Percentiles rank a stretch among this genome's conserved stretches.
Conservation (phyloP, 768 basidiomycete species). For the Cystofilobasidium ferigula region DNA sequence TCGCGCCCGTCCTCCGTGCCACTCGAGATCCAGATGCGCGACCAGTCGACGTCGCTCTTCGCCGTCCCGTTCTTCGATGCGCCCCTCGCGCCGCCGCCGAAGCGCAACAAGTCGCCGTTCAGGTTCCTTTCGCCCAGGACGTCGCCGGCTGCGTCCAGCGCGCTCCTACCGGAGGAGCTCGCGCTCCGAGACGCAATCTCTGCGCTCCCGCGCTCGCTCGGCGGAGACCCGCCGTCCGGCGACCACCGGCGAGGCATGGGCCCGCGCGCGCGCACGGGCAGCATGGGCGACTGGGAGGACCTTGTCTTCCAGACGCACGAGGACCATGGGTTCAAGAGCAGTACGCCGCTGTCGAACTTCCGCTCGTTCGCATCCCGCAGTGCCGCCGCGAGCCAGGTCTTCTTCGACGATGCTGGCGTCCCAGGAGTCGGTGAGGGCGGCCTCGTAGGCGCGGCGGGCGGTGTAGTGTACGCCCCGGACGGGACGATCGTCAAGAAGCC, state of each 20-base stretch:
- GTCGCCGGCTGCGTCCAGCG: background rate
- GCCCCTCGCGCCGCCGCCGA: background rate
- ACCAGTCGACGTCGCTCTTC: slow-evolving; percentile 8
- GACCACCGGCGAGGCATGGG: slow-evolving; percentile 5
- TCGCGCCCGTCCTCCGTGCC: background rate
- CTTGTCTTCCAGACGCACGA: slow-evolving; percentile 13
- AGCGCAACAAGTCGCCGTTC: slow-evolving; percentile 3
- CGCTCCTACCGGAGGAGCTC: background rate
- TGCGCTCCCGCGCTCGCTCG: slow-evolving; percentile 19
- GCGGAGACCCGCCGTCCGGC: slow-evolving; percentile 14
- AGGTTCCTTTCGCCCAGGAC: background rate
- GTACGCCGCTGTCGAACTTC: background rate
- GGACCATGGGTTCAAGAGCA: background rate
- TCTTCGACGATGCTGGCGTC: background rate
- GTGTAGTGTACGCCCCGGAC: background rate
- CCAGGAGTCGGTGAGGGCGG: too few species aligned
- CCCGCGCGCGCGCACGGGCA: slow-evolving; percentile 13
- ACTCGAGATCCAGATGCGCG: background rate
- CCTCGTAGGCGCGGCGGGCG: background rate
- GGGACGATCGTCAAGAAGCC: background rate
- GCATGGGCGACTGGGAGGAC: slow-evolving; percentile 26
- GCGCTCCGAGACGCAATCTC: slow-evolving; percentile 18
- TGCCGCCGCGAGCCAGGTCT: background rate
- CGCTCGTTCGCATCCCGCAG: background rate
- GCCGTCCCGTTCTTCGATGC: slow-evolving; percentile 14